A percentile compares a stretch with the other conserved stretches of the same genome.
Evolutionary conservation across 2,329 filamentous ascomycete genomes (phyloP).

Genomic region (Hansfordia pulvinata): DNA sequence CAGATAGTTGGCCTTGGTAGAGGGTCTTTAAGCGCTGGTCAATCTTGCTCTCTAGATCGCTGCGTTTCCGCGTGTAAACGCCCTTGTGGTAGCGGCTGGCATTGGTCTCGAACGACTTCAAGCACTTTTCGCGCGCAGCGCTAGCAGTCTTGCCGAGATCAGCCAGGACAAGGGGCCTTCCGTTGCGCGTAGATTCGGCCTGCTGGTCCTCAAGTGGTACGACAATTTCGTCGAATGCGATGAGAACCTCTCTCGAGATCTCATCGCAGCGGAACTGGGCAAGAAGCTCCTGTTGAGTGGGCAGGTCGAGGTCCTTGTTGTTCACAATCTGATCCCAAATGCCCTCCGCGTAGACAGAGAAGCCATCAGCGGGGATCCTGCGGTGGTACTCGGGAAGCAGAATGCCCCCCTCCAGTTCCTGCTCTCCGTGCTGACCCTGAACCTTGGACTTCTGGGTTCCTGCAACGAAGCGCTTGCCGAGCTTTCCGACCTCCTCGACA

Average conservation of each 20-base stretch:
- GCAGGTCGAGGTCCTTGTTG: constrained; percentile 95
- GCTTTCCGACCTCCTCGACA: constrained; percentile 60
- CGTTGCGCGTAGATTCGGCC: constrained; percentile 57
- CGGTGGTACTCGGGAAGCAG: constrained; percentile 93
- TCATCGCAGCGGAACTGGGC: constrained; percentile 97
- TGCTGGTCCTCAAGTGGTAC: constrained; percentile 77
- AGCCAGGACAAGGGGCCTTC: constrained; percentile 57
- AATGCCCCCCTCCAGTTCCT: constrained; percentile 64
- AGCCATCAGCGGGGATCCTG: constrained; percentile 92
- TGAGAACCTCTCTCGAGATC: constrained; percentile 78
- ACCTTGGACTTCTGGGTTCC: constrained; percentile 60
- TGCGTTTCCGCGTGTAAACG: constrained; percentile 75
- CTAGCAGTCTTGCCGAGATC: constrained; percentile 66
- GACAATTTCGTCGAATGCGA: constrained; percentile 73
- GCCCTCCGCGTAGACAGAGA: constrained; percentile 82
- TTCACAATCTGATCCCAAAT: constrained; percentile 98
- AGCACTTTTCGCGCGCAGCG: constrained; percentile 53
- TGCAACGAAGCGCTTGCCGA: constrained; percentile 70
- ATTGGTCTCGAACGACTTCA: constrained; percentile 79
- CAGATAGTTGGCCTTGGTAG: constrained; percentile 76
- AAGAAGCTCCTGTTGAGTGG: constrained; percentile 90
- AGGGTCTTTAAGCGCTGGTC: constrained; percentile 79
- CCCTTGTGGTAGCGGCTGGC: constrained; percentile 95
- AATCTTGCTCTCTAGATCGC: constrained; percentile 75
- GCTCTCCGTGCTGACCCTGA: constrained; percentile 47